Conservation (phyloP, 2,329 filamentous ascomycete genomes). For the Fusarium praegraminearum region DNA sequence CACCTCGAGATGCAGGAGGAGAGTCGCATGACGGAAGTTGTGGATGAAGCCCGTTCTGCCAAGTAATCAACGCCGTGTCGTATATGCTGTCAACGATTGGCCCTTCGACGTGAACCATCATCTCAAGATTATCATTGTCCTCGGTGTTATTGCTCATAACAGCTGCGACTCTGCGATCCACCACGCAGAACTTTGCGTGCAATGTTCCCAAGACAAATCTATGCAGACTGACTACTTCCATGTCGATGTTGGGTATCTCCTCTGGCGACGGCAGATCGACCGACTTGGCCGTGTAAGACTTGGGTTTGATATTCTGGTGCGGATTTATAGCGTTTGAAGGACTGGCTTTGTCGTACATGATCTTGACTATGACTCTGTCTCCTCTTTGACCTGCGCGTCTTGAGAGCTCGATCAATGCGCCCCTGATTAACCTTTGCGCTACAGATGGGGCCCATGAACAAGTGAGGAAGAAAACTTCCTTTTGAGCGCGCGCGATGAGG, state of each 20-base stretch:
- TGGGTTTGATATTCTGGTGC: slow-evolving; percentile 69
- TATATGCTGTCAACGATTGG: slow-evolving; percentile 82
- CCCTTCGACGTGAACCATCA: slow-evolving; percentile 82
- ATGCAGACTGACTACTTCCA: slow-evolving; percentile 81
- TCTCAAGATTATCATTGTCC: slow-evolving; percentile 84
- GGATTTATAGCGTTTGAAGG: slow-evolving; percentile 73
- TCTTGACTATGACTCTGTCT: slow-evolving; percentile 72
- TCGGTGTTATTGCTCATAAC: slow-evolving; percentile 84
- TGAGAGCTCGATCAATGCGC: slow-evolving; percentile 77
- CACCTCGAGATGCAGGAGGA: slow-evolving; percentile 2
- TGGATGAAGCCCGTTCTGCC: slow-evolving; percentile 68
- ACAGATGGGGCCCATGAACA: slow-evolving; percentile 81
- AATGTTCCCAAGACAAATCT: slow-evolving; percentile 78
- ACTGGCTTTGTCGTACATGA: slow-evolving; percentile 80
- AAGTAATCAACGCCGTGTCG: slow-evolving; percentile 79
- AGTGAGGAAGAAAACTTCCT: slow-evolving; percentile 79
- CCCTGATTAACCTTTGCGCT: slow-evolving; percentile 74
- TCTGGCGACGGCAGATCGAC: slow-evolving; percentile 71
- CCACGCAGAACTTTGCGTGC: slow-evolving; percentile 81
- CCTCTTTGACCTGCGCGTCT: slow-evolving; percentile 69
- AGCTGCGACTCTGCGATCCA: slow-evolving; percentile 77
- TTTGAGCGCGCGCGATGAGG: slow-evolving; percentile 77
- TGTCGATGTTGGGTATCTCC: slow-evolving; percentile 77
- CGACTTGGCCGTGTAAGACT: slow-evolving; percentile 67
- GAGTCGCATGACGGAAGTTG: slow-evolving; percentile 17